Percentiles rank a stretch among this genome's conserved stretches.
These are phyloP conservation scores for Comarum palustre DNA, from an alignment of 306 rosid genomes.

Conservation along the genomic window DNA sequence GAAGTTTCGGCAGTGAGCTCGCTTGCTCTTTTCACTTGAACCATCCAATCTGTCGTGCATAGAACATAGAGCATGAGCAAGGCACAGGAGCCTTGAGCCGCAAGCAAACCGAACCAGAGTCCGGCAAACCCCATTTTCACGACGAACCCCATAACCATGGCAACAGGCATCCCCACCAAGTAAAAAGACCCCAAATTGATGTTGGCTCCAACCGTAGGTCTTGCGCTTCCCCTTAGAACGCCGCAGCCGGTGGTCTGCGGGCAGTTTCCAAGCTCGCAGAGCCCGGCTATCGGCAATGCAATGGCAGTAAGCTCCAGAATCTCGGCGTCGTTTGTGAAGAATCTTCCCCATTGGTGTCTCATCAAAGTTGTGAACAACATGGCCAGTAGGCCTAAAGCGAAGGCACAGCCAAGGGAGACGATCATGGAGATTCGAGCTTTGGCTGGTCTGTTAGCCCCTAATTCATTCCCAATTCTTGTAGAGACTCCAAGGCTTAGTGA, in stretches of 20 bases:
- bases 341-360: constrained; percentile 77
- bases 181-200: constrained; percentile 88
- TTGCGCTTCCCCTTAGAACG: constrained; percentile 76
- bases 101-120: constrained; percentile 93
- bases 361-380: constrained; percentile 59
- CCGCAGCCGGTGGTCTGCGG: constrained; percentile 95
- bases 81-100: constrained; percentile 86
- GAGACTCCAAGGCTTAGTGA: constrained; percentile 85
- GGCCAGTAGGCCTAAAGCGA: constrained; percentile 58
- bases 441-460: constrained; percentile 74
- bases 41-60: constrained; percentile 68
- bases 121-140: constrained; percentile 67
- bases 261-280: constrained; percentile 94
- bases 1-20: constrained; percentile 44
- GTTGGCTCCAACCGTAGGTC: constrained; percentile 80
- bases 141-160: constrained; percentile 60
- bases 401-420: constrained; percentile 54
- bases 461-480: constrained; percentile 67
- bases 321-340: constrained; percentile 64
- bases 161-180: constrained; percentile 87
- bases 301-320: constrained; percentile 65
- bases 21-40: constrained; percentile 51
- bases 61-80: constrained; percentile 74
- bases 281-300: constrained; percentile 76
- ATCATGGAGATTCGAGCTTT: constrained; percentile 77